phyloP scores from a whole-genome alignment of 352 stramenopile species.

The Phytopythium delawarense region DNA sequence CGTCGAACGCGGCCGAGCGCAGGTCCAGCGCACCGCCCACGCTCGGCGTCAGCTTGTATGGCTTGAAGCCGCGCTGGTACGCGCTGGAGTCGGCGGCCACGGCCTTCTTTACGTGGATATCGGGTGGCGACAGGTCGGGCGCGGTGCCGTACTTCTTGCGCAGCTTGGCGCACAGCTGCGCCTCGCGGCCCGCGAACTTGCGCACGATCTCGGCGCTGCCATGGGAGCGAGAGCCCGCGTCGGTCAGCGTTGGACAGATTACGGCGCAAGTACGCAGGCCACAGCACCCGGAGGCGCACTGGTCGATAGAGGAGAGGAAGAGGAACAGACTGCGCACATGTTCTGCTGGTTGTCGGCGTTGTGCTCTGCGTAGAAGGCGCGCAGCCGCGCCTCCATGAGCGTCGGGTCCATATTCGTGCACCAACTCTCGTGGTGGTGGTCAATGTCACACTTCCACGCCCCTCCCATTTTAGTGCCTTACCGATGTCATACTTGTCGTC shows the following conservation, averaged over 20 bases:
- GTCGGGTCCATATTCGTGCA: slow-evolving; percentile 12
- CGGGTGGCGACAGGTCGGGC: slow-evolving; percentile 22
- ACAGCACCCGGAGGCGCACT: neutral
- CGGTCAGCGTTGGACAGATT: neutral
- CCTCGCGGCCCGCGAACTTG: slow-evolving; percentile 62
- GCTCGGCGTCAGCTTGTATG: slow-evolving; percentile 13
- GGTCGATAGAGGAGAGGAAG: neutral
- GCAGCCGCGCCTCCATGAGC: slow-evolving; percentile 48
- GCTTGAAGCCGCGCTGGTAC: slow-evolving; percentile 38
- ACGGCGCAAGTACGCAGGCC: neutral
- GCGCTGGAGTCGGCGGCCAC: neutral
- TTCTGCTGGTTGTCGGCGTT: slow-evolving; percentile 77
- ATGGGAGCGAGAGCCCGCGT: too few relatives aligned
- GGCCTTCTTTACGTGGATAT: neutral
- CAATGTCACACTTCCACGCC: neutral
- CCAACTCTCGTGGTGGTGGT: neutral
- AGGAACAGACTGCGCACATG: slow-evolving; percentile 40
- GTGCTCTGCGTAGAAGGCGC: slow-evolving; percentile 66
- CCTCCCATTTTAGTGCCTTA: too few relatives aligned
- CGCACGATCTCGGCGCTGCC: slow-evolving; percentile 62
- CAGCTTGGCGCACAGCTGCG: slow-evolving; percentile 60
- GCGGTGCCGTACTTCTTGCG: slow-evolving; percentile 74
- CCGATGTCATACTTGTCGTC: too few relatives aligned
- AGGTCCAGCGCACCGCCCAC: slow-evolving; percentile 40
- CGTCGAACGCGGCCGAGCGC: slow-evolving; percentile 45